Evolutionary conservation across 345 rosid genomes (phyloP), one percentile per base, ranked within the genome.

Genomic region (Schrenkiella parvula): DNA sequence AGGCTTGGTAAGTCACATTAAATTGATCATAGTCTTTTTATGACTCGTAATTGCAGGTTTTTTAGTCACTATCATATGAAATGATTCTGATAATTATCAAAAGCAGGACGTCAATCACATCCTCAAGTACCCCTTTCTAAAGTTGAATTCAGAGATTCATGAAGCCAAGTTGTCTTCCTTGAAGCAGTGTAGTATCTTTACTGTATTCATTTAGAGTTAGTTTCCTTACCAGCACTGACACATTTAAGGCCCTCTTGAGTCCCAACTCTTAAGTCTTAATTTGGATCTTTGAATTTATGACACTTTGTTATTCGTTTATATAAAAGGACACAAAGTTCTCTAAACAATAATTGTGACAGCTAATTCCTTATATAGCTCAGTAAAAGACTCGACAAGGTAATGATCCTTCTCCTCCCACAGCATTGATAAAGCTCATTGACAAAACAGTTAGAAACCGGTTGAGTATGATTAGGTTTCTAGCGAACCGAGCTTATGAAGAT

Each of bases 1-100:
- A 83, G 72, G 88, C 93, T 51, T 91, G 98, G 98, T 93, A 62
- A 72, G 85, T 71, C 29, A 10, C 54, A 3, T 46, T 28, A 37
- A 12, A 4, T 10, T 10, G 19, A 22, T 47, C 9, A 12, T n/a
- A 43, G 2, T 18, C 5, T 2, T 46, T 15, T 29, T 15, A 4
- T 25, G 28, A 17, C 66, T 64, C 8, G 15, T 7, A 62, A 42
- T 11, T 34, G n/a, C 7, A 17, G 55, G 2, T 23, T 63, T 63
- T 8, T 57, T 19, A 28, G 28, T 22, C 22, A 22, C n/a, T 66
- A n/a, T 38, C 17, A 0, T 39, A 4, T 31, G 44, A 66, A 31
- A 60, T 52, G 29, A 52, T 32, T 52, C 15, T 68, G 32, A 68
- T 61, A 4, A 59, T 66, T 58, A 37, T 48, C 62, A 46, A 58